phyloP scores from a whole-genome alignment of 1,284 basidiomycete species.

The Trichosporon sp. region DNA sequence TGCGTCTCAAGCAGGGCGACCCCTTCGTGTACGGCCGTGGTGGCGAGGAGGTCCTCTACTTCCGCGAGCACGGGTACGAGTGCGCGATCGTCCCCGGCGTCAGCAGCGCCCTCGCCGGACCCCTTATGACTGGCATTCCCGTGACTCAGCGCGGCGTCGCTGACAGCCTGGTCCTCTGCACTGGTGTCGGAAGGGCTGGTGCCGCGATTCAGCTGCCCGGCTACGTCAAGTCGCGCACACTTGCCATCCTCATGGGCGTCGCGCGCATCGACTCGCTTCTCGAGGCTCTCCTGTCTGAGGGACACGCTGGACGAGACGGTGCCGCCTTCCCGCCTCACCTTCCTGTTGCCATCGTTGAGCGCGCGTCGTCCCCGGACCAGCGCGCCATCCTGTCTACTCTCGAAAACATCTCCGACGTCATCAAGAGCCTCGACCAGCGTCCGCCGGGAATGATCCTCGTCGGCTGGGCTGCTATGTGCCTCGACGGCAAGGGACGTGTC shows the following conservation, averaged over 20 bases:
- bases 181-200: constrained; percentile 83
- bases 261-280: constrained; percentile 73
- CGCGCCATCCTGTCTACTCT: constrained; percentile 76
- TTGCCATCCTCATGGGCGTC: constrained; percentile 90
- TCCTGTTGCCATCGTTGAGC: constrained; percentile 89
- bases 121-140: constrained; percentile 81
- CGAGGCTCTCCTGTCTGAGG: constrained; percentile 52
- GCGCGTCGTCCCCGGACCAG: constrained; percentile 87
- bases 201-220: constrained; percentile 78
- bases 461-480: constrained; percentile 68
- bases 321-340: constrained; percentile 64
- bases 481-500: constrained; percentile 54
- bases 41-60: constrained; percentile 89
- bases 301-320: constrained; percentile 48
- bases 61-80: constrained; percentile 76
- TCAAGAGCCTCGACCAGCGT: constrained; percentile 77
- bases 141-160: constrained; percentile 93
- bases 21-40: constrained; percentile 90
- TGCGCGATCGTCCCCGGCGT: constrained; percentile 83
- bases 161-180: constrained; percentile 82
- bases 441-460: constrained; percentile 95
- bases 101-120: constrained; percentile 79
- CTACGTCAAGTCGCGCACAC: constrained; percentile 72
- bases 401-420: constrained; percentile 61
- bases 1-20: constrained; percentile 95